A percentile compares a stretch with the other conserved stretches of the same genome.
Evolutionary conservation across 2,329 filamentous ascomycete species (phyloP).

Genomic region (Clarireedia monteithiana): DNA sequence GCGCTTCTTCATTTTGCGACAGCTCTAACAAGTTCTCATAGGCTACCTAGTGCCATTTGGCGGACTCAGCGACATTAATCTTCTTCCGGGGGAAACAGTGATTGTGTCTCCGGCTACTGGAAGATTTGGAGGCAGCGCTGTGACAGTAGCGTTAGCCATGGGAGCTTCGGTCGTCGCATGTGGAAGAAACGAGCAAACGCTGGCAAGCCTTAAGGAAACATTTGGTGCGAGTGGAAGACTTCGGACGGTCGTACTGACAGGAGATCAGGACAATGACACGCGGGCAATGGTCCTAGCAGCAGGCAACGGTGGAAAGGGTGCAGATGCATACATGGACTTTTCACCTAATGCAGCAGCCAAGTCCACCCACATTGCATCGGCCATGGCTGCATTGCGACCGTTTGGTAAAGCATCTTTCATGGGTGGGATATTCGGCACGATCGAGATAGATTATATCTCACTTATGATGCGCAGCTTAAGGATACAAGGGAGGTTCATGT

Average conservation of each 20-base stretch:
- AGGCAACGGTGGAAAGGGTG: constrained; percentile 6
- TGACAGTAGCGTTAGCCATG: constrained; percentile 38
- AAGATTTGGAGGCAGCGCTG: constrained; percentile 36
- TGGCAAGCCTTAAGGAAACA: constrained; percentile 19
- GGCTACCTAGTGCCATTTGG: constrained; percentile 35
- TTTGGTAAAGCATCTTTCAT: constrained; percentile 9
- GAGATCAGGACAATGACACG: constrained; percentile 4
- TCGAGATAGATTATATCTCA: constrained; percentile 9
- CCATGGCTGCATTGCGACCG: constrained; percentile 7
- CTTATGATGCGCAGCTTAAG: constrained; percentile 10
- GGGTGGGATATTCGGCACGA: constrained; percentile 10
- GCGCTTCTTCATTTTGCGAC: background rate
- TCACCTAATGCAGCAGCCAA: constrained; percentile 8
- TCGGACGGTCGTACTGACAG: constrained; percentile 7
- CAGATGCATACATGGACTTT: constrained; percentile 14
- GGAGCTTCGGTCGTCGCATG: constrained; percentile 42
- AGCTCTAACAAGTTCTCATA: background rate
- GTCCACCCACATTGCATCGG: constrained; percentile 7
- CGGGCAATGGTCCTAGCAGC: background rate
- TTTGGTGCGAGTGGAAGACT: background rate
- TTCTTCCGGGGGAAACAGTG: constrained; percentile 38
- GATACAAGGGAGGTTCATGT: constrained; percentile 10
- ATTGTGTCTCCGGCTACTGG: constrained; percentile 40
- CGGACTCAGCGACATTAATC: constrained; percentile 35
- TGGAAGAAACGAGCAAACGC: constrained; percentile 34